Evolutionary conservation across 208 protist genomes (phyloP).

Genomic region (Porcisia deanei): DNA sequence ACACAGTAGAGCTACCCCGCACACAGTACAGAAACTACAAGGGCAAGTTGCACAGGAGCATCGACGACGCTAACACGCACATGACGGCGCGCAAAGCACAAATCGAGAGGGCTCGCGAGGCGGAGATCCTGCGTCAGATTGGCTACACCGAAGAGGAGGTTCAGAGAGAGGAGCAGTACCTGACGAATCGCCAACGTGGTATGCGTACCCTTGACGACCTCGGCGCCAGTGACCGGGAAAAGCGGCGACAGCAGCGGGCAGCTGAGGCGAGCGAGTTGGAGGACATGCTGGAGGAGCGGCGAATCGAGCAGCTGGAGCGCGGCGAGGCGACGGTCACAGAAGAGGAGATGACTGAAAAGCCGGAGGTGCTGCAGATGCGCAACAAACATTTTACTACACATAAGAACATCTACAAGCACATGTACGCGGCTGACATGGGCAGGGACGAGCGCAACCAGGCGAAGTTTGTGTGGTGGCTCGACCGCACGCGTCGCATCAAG

Average conservation of each 20-base stretch:
- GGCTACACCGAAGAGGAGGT: slow-evolving; percentile 83
- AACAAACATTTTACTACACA: slow-evolving; percentile 42
- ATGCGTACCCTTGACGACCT: slow-evolving; percentile 80
- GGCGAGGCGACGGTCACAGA: slow-evolving; percentile 50
- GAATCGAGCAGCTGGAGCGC: slow-evolving; percentile 72
- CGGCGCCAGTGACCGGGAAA: slow-evolving; percentile 66
- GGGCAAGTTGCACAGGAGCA: slow-evolving; percentile 83
- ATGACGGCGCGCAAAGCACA: slow-evolving; percentile 71
- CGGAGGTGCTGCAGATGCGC: slow-evolving; percentile 49
- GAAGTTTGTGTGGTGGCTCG: slow-evolving; percentile 87
- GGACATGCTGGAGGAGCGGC: slow-evolving; percentile 75
- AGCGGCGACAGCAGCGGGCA: slow-evolving; percentile 48
- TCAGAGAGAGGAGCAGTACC: slow-evolving; percentile 73
- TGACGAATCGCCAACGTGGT: slow-evolving; percentile 70
- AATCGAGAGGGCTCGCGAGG: slow-evolving; percentile 77
- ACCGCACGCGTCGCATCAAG: slow-evolving; percentile 72
- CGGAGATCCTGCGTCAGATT: slow-evolving; percentile 73
- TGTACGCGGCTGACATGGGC: slow-evolving; percentile 78
- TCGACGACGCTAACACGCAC: slow-evolving; percentile 83
- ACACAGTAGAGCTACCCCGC: slow-evolving; percentile 81
- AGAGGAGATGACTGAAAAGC: slow-evolving; percentile 55
- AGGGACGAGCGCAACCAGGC: slow-evolving; percentile 60
- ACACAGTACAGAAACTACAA: slow-evolving; percentile 89
- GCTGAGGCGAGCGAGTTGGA: slow-evolving; percentile 61
- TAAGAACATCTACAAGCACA: slow-evolving; percentile 49